Base-by-base conservation (phyloP, 805 yeast species). In the Kuraishia hungarica region DNA sequence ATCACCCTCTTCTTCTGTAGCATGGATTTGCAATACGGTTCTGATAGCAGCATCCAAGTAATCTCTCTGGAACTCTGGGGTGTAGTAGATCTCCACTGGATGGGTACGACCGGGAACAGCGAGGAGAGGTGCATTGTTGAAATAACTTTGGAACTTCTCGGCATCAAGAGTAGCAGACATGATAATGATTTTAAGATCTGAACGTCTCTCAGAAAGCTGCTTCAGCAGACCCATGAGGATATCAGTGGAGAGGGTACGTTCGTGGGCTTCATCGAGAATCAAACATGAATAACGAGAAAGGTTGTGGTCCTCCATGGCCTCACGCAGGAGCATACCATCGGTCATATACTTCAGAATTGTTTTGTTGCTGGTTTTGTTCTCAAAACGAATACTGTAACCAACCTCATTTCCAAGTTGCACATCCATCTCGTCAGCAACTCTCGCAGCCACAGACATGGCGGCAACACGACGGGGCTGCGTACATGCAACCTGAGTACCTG, bases 91-190 rank as follows among this genome's bases (percentile, higher is more conserved):
- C 70, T 94, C 99, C 51, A 93, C 99, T 0, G 98, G 98, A 67
- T 84, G 94, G 1, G 99, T 94, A 79, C 99, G 84, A 65, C 99
- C 99, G 1, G 98, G 97, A 51, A 93, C 98, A 0, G 97, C 96
- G 58, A 93, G 79, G 60, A 94, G 74, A 48, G 99, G 99, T 3
- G 98, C 97, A 65, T 86, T 83, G 67, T 85, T 81, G 75, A 94
- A 93, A 69, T 94, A 93, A 19, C 69, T 72, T 73, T 93, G 98
- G 71, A 92, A 93, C 75, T 93, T 94, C 69, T 91, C 94, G 2
- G 98, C 97, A 73, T 93, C 98, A 68, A 93, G 78, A 1, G 99
- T 94, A 59, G 98, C 99, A 62, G 97, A 91, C 98, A 93, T 93
- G 67, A 93, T 84, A 60, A 93, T 91, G 62, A 93, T 80, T 69